Percentiles rank a stretch among this genome's conserved stretches.
Evolutionary conservation across 441 rosid genomes (phyloP).

Genomic region (Gossypium armourianum): DNA sequence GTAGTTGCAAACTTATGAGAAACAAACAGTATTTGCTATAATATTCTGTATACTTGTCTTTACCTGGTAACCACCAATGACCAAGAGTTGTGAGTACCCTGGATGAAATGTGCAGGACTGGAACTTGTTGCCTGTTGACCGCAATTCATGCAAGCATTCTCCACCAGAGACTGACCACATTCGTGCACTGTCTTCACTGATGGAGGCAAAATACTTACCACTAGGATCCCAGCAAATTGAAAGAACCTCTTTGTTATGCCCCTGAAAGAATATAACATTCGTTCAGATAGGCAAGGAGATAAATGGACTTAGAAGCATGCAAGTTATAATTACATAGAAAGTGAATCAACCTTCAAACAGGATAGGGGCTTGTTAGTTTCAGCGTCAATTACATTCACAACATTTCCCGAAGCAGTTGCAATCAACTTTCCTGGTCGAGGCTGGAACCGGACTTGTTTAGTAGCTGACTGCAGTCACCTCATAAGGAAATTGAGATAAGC

Average conservation of each 20-base stretch:
- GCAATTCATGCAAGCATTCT: conserved; percentile 26
- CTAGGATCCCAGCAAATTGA: conserved; percentile 33
- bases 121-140: conserved; percentile 29
- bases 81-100: conserved; percentile 23
- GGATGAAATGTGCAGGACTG: conserved; percentile 37
- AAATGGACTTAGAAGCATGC: not conserved
- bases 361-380: conserved; percentile 20
- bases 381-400: conserved; percentile 27
- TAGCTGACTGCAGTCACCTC: conserved; percentile 28
- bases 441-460: conserved; percentile 32
- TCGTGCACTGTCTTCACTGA: conserved; percentile 32
- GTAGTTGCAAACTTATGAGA: not conserved
- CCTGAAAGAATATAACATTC: conserved; percentile 19
- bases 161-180: conserved; percentile 31
- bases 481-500: not conserved
- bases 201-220: conserved; percentile 33
- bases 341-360: conserved; percentile 22
- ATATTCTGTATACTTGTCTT: not conserved
- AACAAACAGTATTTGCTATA: not conserved
- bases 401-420: conserved; percentile 30
- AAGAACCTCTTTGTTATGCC: conserved; percentile 25
- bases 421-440: conserved; percentile 28
- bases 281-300: not conserved
- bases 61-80: conserved; percentile 35
- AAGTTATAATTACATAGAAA: not conserved